Conservation (phyloP, 192 early-diverging fungal species). For the Coemansia sp. region DNA sequence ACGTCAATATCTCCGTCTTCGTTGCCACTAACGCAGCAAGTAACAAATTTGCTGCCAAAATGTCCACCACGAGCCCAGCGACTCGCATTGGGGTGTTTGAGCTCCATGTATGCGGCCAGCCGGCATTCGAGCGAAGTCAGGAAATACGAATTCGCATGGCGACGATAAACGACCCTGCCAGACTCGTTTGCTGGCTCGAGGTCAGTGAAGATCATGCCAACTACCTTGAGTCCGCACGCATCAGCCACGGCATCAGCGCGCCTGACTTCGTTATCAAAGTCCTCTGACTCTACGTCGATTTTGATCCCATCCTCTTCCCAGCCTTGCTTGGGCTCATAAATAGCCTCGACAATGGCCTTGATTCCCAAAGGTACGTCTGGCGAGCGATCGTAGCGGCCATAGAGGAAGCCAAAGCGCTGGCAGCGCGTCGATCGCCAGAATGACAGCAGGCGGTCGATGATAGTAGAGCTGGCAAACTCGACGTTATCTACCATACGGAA, state of each 20-base stretch:
- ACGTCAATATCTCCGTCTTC: slow-evolving; percentile 84
- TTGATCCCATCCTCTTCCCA: slow-evolving; percentile 73
- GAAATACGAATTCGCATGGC: slow-evolving; percentile 92
- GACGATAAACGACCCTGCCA: slow-evolving; percentile 83
- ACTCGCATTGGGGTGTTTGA: slow-evolving; percentile 66
- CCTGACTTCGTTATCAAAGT: slow-evolving; percentile 54
- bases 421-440: slow-evolving; percentile 85
- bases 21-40: slow-evolving; percentile 91
- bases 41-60: slow-evolving; percentile 94
- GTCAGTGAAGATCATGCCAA: slow-evolving; percentile 96
- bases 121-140: slow-evolving; percentile 87
- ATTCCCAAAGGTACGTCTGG: slow-evolving; percentile 91
- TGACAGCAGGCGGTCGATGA: slow-evolving; percentile 84
- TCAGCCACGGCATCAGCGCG: slow-evolving; percentile 64
- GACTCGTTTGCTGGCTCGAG: slow-evolving; percentile 80
- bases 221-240: slow-evolving; percentile 65
- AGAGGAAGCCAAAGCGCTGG: slow-evolving; percentile 94
- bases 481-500: slow-evolving; percentile 98
- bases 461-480: slow-evolving; percentile 78
- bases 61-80: slow-evolving; percentile 75
- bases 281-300: slow-evolving; percentile 60
- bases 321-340: slow-evolving; percentile 93
- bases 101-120: slow-evolving; percentile 85
- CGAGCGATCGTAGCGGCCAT: slow-evolving; percentile 89
- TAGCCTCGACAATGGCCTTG: slow-evolving; percentile 91